These are phyloP conservation scores for Sanguinoderma infundibulare DNA, from an alignment of 1,284 basidiomycete genomes.

Conservation along the genomic window DNA sequence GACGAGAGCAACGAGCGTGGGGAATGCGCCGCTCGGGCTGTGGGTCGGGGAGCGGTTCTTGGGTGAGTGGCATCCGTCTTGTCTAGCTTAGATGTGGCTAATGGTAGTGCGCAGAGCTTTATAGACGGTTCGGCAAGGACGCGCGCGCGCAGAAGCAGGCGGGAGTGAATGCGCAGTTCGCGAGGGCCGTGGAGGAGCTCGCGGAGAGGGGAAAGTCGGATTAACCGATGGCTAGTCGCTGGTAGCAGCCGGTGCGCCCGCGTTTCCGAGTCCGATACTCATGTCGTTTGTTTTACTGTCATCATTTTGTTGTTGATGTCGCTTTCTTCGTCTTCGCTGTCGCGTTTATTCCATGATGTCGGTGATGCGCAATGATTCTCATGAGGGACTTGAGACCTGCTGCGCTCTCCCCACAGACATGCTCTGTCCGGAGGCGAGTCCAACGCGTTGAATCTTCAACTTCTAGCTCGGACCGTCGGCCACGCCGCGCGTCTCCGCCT, in stretches of 20 bases:
- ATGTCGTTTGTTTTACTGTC: no score
- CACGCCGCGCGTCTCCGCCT: no score
- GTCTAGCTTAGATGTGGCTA: neutral
- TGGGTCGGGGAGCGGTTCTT: constrained; percentile 75
- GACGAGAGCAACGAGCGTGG: constrained; percentile 35
- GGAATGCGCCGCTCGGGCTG: constrained; percentile 65
- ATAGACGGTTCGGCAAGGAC: constrained; percentile 54
- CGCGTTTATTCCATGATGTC: no score
- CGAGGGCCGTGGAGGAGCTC: constrained; percentile 31
- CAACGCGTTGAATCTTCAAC: no score
- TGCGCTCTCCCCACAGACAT: no score
- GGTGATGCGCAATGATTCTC: no score
- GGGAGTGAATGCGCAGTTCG: constrained; percentile 28
- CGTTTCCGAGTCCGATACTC: no score
- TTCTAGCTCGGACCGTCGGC: no score
- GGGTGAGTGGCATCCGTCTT: constrained; percentile 44
- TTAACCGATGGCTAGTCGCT: neutral
- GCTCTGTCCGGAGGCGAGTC: no score
- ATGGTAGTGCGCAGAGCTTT: constrained; percentile 47
- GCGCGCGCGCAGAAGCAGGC: constrained; percentile 34
- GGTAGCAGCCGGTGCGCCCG: neutral
- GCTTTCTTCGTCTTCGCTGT: no score
- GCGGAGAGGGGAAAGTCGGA: constrained; percentile 18
- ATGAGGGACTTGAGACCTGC: no score
- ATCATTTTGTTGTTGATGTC: no score